Conservation (phyloP, 495 filamentous ascomycete species). For the Penicillium chermesinum region DNA sequence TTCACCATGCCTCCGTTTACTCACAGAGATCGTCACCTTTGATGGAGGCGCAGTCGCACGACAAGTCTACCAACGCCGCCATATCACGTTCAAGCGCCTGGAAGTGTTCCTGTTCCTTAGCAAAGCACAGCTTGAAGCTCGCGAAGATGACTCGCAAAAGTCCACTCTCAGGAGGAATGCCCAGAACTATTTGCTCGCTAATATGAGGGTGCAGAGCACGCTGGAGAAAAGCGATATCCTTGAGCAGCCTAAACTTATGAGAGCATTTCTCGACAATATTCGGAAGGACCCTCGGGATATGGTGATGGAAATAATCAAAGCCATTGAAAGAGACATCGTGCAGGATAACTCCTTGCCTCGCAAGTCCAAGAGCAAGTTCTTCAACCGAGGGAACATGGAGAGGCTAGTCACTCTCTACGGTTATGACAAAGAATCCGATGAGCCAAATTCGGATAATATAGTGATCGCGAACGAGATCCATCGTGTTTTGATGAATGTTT, state of each 20-base stretch:
- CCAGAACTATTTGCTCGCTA: constrained; percentile 66
- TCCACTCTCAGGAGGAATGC: constrained; percentile 74
- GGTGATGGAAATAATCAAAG: constrained; percentile 60
- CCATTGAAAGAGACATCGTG: constrained; percentile 60
- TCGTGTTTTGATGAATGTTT: constrained; percentile 65
- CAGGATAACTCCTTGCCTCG: constrained; percentile 63
- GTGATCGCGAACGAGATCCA: constrained; percentile 58
- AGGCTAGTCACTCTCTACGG: constrained; percentile 67
- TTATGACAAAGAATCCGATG: constrained; percentile 45
- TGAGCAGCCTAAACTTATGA: constrained; percentile 63
- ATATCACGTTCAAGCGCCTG: constrained; percentile 68
- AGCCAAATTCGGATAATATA: constrained; percentile 30
- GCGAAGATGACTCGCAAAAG: constrained; percentile 49
- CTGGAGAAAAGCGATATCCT: constrained; percentile 71
- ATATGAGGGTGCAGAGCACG: constrained; percentile 63
- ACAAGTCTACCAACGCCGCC: constrained; percentile 61
- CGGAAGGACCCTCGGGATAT: constrained; percentile 67
- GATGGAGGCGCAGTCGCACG: constrained; percentile 74
- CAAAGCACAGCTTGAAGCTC: constrained; percentile 45
- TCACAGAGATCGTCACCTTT: constrained; percentile 72
- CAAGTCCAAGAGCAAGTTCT: constrained; percentile 63
- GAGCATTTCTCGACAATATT: constrained; percentile 63
- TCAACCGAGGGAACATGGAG: constrained; percentile 64
- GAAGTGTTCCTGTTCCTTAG: constrained; percentile 47
- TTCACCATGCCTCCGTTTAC: constrained; percentile 71